Percentiles rank a stretch among this genome's conserved stretches.
These are phyloP conservation scores for Cladosporium phlei DNA, from an alignment of 2,329 filamentous ascomycete species.

Conservation along the genomic window DNA sequence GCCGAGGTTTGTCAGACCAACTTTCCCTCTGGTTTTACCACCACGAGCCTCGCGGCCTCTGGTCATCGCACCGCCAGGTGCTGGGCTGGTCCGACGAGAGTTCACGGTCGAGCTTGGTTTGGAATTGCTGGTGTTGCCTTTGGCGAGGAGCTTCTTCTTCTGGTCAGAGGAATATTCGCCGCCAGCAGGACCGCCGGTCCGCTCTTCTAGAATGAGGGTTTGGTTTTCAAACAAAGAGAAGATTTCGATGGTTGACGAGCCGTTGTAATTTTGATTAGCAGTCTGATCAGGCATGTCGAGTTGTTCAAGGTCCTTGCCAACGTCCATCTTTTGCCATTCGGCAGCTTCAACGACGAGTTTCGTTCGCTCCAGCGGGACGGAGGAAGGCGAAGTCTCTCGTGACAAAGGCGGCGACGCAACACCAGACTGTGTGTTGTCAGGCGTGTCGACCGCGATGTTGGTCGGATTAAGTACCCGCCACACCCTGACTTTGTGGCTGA, in stretches of 20 bases:
- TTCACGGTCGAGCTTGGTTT: constrained; percentile 40
- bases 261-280: constrained; percentile 71
- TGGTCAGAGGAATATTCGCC: constrained; percentile 54
- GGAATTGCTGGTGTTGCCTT: constrained; percentile 23
- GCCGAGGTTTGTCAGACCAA: constrained; percentile 82
- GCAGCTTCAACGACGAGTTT: constrained; percentile 58
- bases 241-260: constrained; percentile 59
- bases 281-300: constrained; percentile 65
- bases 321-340: constrained; percentile 58
- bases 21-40: constrained; percentile 67
- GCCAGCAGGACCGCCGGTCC: constrained; percentile 51
- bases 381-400: constrained; percentile 41
- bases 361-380: constrained; percentile 41
- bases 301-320: constrained; percentile 61
- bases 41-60: constrained; percentile 68
- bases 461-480: constrained; percentile 59
- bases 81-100: constrained; percentile 64
- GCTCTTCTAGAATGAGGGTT: constrained; percentile 79
- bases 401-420: constrained; percentile 42
- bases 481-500: constrained; percentile 68
- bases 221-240: constrained; percentile 67
- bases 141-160: constrained; percentile 26
- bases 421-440: constrained; percentile 24
- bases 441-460: constrained; percentile 26
- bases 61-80: constrained; percentile 49